phyloP scores from a whole-genome alignment of 2,329 filamentous ascomycete species.

The Aspergillus brunneoviolaceus region DNA sequence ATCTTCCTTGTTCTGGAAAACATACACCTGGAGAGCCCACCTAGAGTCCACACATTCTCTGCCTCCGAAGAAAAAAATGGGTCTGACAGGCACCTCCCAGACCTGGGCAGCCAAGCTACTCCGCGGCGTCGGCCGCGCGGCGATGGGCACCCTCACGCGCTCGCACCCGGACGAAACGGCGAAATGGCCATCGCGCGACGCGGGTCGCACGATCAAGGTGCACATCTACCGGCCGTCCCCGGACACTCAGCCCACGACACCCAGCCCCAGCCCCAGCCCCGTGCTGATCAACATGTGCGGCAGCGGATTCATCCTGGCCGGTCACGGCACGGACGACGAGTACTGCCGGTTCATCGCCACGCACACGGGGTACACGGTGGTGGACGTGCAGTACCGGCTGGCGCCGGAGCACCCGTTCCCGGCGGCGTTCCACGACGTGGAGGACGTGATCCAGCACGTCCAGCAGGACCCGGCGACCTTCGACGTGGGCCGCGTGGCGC shows the following conservation, averaged over 20 bases:
- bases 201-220: constrained; percentile 23
- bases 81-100: neutral
- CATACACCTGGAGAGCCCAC: neutral
- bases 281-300: constrained; percentile 34
- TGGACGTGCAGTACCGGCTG: constrained; percentile 41
- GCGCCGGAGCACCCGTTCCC: constrained; percentile 43
- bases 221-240: constrained; percentile 25
- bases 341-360: constrained; percentile 27
- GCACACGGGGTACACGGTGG: constrained; percentile 27
- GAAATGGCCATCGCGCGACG: neutral
- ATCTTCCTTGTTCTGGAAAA: neutral
- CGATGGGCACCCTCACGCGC: neutral
- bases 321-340: constrained; percentile 29
- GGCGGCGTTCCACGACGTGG: constrained; percentile 37
- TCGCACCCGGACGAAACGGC: neutral
- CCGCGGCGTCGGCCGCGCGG: neutral
- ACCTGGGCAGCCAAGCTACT: neutral
- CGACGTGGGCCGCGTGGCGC: constrained; percentile 28
- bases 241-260: neutral
- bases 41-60: neutral
- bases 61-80: neutral
- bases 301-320: constrained; percentile 31
- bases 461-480: constrained; percentile 30
- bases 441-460: constrained; percentile 36
- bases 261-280: constrained; percentile 14